These are phyloP conservation scores for Vaccinium vitisidaea DNA, from an alignment of 148 eudicot genomes.

Conservation along the genomic window DNA sequence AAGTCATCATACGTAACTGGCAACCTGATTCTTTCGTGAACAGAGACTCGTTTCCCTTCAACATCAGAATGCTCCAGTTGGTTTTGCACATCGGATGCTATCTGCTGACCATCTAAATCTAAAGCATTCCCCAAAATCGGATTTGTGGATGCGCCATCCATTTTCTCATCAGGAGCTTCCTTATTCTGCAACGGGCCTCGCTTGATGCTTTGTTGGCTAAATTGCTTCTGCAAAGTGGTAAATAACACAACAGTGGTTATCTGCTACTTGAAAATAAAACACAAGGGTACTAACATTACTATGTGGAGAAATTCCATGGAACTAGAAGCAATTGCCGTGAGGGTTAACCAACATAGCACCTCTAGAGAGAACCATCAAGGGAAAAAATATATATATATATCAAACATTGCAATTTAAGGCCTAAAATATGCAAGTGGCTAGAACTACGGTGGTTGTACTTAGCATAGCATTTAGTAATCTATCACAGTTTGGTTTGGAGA, in stretches of 20 bases:
- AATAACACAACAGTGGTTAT: not conserved
- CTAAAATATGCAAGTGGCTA: not conserved
- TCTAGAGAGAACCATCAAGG: not conserved
- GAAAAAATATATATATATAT: not conserved
- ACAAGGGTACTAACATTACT: not conserved
- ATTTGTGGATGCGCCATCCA: slow-evolving; percentile 6
- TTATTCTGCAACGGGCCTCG: slow-evolving; percentile 23
- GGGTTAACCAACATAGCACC: not conserved
- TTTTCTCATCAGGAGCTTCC: slow-evolving; percentile 24
- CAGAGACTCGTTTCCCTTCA: slow-evolving; percentile 38
- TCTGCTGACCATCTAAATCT: slow-evolving; percentile 19
- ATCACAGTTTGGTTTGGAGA: not conserved
- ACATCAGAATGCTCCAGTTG: slow-evolving; percentile 20
- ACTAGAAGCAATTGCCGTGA: not conserved
- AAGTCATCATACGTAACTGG: slow-evolving; percentile 79
- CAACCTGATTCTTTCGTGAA: slow-evolving; percentile 56
- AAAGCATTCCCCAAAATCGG: slow-evolving; percentile 14
- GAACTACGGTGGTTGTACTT: not conserved
- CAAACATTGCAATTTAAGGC: not conserved
- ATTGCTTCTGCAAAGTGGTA: slow-evolving; percentile 56
- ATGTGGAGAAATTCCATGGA: not conserved
- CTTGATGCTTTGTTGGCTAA: slow-evolving; percentile 32
- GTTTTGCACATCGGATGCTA: slow-evolving; percentile 15
- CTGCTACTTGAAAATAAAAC: not conserved
- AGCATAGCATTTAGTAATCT: not conserved